phyloP scores from a whole-genome alignment of 805 yeast species.

The Metschnikowia picachoensis region DNA sequence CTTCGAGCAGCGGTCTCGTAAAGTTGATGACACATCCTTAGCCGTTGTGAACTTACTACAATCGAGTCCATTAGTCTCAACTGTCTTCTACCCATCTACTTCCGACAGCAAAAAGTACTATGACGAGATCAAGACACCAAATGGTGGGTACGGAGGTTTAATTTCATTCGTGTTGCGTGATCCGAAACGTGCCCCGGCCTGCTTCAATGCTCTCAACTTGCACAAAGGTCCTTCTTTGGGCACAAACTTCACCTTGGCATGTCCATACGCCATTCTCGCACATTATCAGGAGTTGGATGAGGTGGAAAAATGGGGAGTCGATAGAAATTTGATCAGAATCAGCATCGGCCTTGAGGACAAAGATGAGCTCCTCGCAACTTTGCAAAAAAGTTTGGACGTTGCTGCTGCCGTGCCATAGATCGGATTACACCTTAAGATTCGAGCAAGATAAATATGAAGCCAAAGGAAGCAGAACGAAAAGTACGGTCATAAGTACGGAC shows the following conservation, averaged over 20 bases:
- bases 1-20: constrained; percentile 58
- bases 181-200: constrained; percentile 61
- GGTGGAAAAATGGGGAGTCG: constrained; percentile 79
- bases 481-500: too few species aligned
- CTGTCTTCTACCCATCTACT: constrained; percentile 69
- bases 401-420: constrained; percentile 4
- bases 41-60: constrained; percentile 52
- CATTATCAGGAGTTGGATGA: constrained; percentile 80
- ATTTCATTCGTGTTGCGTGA: constrained; percentile 68
- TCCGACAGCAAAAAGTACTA: constrained; percentile 56
- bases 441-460: too few species aligned
- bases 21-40: constrained; percentile 54
- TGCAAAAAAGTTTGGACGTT: constrained; percentile 15
- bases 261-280: constrained; percentile 86
- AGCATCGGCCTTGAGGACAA: constrained; percentile 83
- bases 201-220: constrained; percentile 64
- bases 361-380: constrained; percentile 40
- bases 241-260: constrained; percentile 82
- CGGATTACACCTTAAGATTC: too few species aligned
- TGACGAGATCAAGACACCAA: constrained; percentile 60
- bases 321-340: constrained; percentile 68
- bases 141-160: constrained; percentile 88
- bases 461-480: too few species aligned
- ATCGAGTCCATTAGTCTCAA: constrained; percentile 50
- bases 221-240: constrained; percentile 92